A percentile compares a stretch with the other conserved stretches of the same genome.
phyloP scores from a whole-genome alignment of 2,329 filamentous ascomycete species.

The Macrophomina tecta region DNA sequence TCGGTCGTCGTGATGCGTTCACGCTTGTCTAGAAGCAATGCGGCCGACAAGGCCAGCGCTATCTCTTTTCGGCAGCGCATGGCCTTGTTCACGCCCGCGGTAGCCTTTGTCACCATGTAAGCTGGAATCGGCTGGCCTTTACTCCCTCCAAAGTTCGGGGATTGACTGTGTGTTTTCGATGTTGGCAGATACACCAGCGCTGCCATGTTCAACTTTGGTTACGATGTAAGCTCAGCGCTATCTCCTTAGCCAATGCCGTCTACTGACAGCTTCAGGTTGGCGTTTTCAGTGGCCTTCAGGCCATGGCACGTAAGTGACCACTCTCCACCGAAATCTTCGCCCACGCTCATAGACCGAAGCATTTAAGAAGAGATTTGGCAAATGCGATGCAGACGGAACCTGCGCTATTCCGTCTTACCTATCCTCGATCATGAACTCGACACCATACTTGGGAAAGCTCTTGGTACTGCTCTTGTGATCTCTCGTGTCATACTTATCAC shows the following conservation, averaged over 20 bases:
- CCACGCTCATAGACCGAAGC: neutral
- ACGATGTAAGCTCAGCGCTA: conserved; percentile 7
- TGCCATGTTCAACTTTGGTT: conserved; percentile 25
- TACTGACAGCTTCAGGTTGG: conserved; percentile 11
- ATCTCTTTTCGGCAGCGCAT: conserved; percentile 15
- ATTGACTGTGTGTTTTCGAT: neutral
- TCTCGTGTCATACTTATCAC: neutral
- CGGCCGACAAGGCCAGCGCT: conserved; percentile 12
- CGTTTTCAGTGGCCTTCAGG: conserved; percentile 21
- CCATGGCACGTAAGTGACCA: conserved; percentile 9
- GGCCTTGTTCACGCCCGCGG: conserved; percentile 20
- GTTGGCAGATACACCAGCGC: conserved; percentile 20
- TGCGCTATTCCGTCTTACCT: conserved; percentile 19
- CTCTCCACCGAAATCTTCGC: neutral
- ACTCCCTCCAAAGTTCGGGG: neutral
- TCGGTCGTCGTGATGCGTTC: neutral
- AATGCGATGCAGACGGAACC: conserved; percentile 14
- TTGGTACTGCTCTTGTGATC: neutral
- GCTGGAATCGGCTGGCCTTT: neutral
- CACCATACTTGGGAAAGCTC: conserved; percentile 22
- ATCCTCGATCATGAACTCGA: conserved; percentile 24
- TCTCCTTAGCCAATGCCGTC: too few species aligned
- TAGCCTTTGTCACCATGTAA: conserved; percentile 24
- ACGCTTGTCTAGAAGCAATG: conserved; percentile 1
- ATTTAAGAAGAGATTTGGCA: conserved; percentile 17